Evolutionary conservation across 2,329 filamentous ascomycete genomes (phyloP).

Genomic region (Zymoseptoria passerinii): DNA sequence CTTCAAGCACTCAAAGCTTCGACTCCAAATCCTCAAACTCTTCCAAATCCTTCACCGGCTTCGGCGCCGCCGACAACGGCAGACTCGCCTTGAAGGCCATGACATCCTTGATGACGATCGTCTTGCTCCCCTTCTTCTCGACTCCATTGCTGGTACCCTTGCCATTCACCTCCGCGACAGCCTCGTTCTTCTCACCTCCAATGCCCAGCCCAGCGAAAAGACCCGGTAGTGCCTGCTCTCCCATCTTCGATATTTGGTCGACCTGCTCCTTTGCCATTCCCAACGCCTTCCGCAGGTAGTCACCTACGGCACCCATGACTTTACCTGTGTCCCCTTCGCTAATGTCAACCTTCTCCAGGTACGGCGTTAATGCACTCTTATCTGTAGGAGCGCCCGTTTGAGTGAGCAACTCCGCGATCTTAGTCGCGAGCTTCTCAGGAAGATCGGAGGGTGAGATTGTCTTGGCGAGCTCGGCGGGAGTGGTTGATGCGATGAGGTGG

Average conservation of each 20-base stretch:
- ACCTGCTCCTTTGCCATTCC: conserved; percentile 45
- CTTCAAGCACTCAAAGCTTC: conserved; percentile 49
- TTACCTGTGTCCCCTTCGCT: conserved; percentile 28
- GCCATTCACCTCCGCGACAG: conserved; percentile 12
- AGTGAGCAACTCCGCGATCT: conserved; percentile 40
- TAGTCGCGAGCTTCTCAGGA: conserved; percentile 36
- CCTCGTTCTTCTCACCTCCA: conserved; percentile 24
- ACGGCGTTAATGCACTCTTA: conserved; percentile 33
- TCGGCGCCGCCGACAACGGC: conserved; percentile 62
- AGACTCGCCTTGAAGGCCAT: conserved; percentile 71
- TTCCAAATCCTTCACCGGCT: conserved; percentile 63
- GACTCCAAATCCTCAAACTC: conserved; percentile 80
- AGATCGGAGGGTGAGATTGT: conserved; percentile 33
- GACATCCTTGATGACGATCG: conserved; percentile 66
- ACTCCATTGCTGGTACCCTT: conserved; percentile 30
- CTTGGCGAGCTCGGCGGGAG: conserved; percentile 30
- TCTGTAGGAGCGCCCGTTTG: conserved; percentile 41
- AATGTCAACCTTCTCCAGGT: conserved; percentile 40
- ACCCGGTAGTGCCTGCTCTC: neutral
- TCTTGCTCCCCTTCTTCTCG: conserved; percentile 42
- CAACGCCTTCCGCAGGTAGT: conserved; percentile 31
- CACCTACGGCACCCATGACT: conserved; percentile 38
- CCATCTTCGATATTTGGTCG: conserved; percentile 30
- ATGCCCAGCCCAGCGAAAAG: conserved; percentile 33
- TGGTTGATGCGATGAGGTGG: conserved; percentile 68